Conservation (phyloP, 2,329 filamentous ascomycete species). For the Arthrobotrys sinensis region DNA sequence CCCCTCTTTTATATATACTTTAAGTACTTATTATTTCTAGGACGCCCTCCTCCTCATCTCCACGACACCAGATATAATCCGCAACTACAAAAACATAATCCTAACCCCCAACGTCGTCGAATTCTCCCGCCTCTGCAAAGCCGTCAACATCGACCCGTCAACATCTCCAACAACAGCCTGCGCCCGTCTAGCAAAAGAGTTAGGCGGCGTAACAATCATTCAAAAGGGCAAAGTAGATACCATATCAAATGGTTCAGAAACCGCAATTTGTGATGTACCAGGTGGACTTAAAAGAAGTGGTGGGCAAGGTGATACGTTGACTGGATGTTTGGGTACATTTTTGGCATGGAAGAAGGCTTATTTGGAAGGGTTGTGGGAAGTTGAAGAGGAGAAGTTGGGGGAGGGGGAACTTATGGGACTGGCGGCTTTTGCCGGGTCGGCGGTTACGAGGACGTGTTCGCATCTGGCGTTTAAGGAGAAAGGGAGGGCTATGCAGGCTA, state of each 20-base stretch:
- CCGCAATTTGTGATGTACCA: conserved; percentile 81
- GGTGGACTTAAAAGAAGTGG: conserved; percentile 92
- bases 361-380: conserved; percentile 83
- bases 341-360: conserved; percentile 91
- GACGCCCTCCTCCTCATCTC: conserved; percentile 87
- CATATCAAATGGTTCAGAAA: conserved; percentile 83
- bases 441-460: conserved; percentile 91
- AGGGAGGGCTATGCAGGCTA: conserved; percentile 90
- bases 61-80: conserved; percentile 80
- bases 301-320: conserved; percentile 95
- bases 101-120: conserved; percentile 96
- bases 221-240: conserved; percentile 89
- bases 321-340: conserved; percentile 88
- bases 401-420: conserved; percentile 77
- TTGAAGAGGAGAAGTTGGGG: conserved; percentile 68
- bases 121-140: conserved; percentile 85
- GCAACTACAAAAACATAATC: conserved; percentile 86
- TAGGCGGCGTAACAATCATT: conserved; percentile 90
- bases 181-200: conserved; percentile 78
- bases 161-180: conserved; percentile 72
- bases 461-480: conserved; percentile 86
- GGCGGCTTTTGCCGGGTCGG: conserved; percentile 87
- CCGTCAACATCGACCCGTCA: conserved; percentile 77
- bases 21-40: conserved; percentile 30
- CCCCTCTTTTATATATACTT: conserved; percentile 2